phyloP scores from a whole-genome alignment of 139 green algal genomes.

The Nannochloris sp. region DNA sequence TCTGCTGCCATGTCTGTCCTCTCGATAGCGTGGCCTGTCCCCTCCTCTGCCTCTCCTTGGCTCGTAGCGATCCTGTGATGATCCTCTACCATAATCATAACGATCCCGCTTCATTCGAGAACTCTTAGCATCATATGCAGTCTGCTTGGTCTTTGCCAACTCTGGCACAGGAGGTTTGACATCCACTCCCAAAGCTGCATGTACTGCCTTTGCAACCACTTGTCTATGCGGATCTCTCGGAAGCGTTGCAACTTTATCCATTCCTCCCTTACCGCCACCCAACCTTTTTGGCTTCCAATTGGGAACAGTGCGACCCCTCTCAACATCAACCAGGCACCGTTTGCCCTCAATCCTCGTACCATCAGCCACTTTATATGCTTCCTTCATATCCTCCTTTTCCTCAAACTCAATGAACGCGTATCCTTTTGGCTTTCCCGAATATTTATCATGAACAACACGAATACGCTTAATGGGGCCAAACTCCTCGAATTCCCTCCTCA shows the following conservation, averaged over 20 bases:
- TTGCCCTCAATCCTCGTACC: conserved; percentile 70
- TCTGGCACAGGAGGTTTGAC: background rate
- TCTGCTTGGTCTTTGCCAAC: background rate
- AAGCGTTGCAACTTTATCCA: conserved; percentile 25
- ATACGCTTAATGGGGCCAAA: conserved; percentile 75
- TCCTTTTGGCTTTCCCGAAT: conserved; percentile 67
- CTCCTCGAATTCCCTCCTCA: conserved; percentile 77
- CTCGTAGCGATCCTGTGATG: background rate
- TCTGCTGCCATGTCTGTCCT: background rate
- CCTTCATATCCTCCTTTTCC: conserved; percentile 88
- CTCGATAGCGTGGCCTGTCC: background rate
- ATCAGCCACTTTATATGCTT: conserved; percentile 78
- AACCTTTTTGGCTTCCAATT: conserved; percentile 65
- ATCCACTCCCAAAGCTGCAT: background rate
- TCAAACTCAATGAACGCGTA: conserved; percentile 90
- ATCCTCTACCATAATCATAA: background rate
- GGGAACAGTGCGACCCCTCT: conserved; percentile 78
- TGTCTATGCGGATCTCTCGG: conserved; percentile 50
- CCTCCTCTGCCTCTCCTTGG: background rate
- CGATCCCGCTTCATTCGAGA: background rate
- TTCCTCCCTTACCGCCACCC: conserved; percentile 68
- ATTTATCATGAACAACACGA: conserved; percentile 60
- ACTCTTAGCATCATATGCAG: background rate
- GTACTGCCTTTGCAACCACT: background rate
- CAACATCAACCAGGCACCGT: conserved; percentile 74